These are phyloP conservation scores for Immersiella caudata DNA, from an alignment of 495 filamentous ascomycete genomes.

Conservation along the genomic window DNA sequence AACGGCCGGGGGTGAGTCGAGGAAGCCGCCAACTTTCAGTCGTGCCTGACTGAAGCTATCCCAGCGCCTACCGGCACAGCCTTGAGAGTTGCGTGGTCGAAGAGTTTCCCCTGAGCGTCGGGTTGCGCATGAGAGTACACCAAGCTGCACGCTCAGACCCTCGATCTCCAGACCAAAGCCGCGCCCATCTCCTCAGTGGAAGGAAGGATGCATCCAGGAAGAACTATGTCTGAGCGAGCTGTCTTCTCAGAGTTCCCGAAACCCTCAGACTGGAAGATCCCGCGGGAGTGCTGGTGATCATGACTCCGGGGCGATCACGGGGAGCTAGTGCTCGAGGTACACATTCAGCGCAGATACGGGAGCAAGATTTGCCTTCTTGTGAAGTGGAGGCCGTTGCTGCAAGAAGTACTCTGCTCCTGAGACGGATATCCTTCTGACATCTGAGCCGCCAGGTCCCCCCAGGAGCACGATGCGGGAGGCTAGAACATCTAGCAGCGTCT, in stretches of 20 bases:
- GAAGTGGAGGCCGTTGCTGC: background rate
- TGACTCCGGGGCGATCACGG: background rate
- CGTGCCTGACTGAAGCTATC: background rate
- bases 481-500: background rate
- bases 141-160: slow-evolving; percentile 20
- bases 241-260: background rate
- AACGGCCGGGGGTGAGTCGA: background rate
- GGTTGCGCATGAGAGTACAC: background rate
- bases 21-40: background rate
- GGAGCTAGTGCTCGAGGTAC: background rate
- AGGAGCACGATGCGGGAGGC: background rate
- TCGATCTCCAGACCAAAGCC: slow-evolving; percentile 3
- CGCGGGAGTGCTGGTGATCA: slow-evolving; percentile 3
- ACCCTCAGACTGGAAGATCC: slow-evolving; percentile 1
- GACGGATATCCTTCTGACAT: background rate
- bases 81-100: background rate
- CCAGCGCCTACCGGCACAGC: background rate
- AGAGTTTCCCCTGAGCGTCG: background rate
- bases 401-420: background rate
- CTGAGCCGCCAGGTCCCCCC: background rate
- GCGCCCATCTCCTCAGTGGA: background rate
- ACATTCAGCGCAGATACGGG: background rate
- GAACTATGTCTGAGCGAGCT: slow-evolving; percentile 9
- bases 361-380: background rate
- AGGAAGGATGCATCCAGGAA: background rate